Evolutionary conservation across 2,329 filamentous ascomycete genomes (phyloP), one percentile per base, ranked within the genome.

Genomic region (Hymenoscyphus repandus): DNA sequence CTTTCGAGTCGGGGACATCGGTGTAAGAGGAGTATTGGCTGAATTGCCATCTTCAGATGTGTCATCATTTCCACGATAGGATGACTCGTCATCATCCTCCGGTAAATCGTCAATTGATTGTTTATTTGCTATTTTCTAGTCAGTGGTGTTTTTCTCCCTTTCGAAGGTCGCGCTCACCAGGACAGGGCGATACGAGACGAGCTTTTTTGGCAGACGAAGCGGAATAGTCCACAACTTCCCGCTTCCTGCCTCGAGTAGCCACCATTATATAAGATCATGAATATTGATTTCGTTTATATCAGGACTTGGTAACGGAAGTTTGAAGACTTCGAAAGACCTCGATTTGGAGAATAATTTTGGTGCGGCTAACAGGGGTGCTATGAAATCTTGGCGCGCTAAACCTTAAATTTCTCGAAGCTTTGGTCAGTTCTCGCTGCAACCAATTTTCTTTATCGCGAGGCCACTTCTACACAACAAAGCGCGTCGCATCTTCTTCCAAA

Each of bases 21-120:
- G 74, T 3, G 76, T 79, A 17, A 70, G 61, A 7, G 77, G 75
- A 1, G 76, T 78, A 37, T 73, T 68, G 15, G 51, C 57, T 38
- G 56, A 59, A 18, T 67, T 64, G 5, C 58, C 60, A 51, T 71
- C 68, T 11, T 65, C 61, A 1, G 62, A 64, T 9, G 54, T 57
- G 6, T 57, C 55, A 31, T 61, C 49, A 38, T 69, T 64, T 6
- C 68, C 62, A 11, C 12, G 12, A 37, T 33, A 20, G 12, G 36
- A 45, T 5, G 10, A 32, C 22, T 66, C 60, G 2, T 68, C 62
- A 12, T 20, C 13, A n/a, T 37, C 17, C 6, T 38, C 20, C 11
- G 15, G 27, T 34, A 9, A 3, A 3, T 37, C 15, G n/a, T 36
- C 30, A 33, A 36, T n/a, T 33, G 32, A 30, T 20, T 30, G 27